Evolutionary conservation across 257 asterid species (phyloP).

Genomic region (Solanum boliviense): DNA sequence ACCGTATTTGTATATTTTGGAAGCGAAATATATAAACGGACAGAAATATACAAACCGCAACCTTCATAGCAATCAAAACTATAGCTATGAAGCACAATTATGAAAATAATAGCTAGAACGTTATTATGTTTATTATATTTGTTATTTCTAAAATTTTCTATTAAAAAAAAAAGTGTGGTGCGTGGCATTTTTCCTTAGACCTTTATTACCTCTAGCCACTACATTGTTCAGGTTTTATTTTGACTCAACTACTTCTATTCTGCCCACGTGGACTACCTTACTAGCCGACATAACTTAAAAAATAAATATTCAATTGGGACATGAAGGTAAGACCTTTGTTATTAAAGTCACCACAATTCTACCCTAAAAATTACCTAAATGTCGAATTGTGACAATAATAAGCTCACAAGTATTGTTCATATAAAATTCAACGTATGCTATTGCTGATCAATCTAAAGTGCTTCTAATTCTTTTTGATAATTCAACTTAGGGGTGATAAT

Average conservation of each 20-base stretch:
- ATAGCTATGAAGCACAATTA: too few relatives aligned
- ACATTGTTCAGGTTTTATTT: background rate
- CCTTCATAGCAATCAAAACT: too few relatives aligned
- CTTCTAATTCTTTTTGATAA: background rate
- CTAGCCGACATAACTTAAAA: background rate
- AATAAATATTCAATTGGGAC: background rate
- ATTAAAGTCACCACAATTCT: background rate
- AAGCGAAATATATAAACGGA: too few relatives aligned
- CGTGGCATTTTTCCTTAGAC: background rate
- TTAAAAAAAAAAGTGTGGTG: too few relatives aligned
- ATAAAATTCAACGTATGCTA: background rate
- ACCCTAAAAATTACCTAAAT: too few relatives aligned
- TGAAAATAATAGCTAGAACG: too few relatives aligned
- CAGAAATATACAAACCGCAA: too few relatives aligned
- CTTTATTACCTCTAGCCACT: background rate
- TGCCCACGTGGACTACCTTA: background rate
- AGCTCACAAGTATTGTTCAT: background rate
- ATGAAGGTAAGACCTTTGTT: background rate
- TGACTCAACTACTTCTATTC: background rate
- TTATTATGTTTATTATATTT: too few relatives aligned
- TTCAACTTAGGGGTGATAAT: background rate
- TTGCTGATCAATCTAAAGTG: background rate
- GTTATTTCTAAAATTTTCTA: too few relatives aligned
- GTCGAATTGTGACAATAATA: background rate
- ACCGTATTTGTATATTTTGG: too few relatives aligned